phyloP scores from a whole-genome alignment of 148 eudicot genomes.

The Chenopodium quinoa region DNA sequence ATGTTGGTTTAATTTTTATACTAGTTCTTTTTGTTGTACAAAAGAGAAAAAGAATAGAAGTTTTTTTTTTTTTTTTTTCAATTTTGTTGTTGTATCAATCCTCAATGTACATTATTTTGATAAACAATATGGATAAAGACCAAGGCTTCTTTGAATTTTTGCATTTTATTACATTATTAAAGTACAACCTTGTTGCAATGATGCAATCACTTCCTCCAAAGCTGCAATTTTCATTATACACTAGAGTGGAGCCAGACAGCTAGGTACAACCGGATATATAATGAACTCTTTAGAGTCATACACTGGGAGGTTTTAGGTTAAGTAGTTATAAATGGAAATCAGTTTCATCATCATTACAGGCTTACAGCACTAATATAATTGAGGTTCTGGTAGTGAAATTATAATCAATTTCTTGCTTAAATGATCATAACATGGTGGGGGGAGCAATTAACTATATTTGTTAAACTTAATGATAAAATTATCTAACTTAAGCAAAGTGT shows the following conservation, averaged over 20 bases:
- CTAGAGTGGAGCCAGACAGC: too few species aligned
- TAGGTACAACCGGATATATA: too few species aligned
- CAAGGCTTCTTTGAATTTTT: neutral
- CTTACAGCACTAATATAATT: neutral
- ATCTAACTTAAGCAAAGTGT: neutral
- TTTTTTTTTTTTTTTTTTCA: neutral
- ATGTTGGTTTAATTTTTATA: conserved; percentile 22
- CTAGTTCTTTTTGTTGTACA: conserved; percentile 44
- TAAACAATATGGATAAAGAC: conserved; percentile 4
- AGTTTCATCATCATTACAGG: too few species aligned
- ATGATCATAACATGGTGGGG: too few species aligned
- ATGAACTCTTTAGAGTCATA: neutral
- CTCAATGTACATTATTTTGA: conserved; percentile 15
- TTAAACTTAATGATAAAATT: neutral
- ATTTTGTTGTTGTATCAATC: conserved; percentile 7
- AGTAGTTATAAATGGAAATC: too few species aligned
- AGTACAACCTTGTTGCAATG: neutral
- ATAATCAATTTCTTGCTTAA: neutral
- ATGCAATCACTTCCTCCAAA: neutral
- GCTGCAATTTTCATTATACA: too few species aligned
- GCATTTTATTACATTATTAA: too few species aligned
- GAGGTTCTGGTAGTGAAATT: neutral
- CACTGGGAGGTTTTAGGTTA: too few species aligned
- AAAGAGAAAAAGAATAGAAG: conserved; percentile 15
- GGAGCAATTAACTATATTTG: neutral